Evolutionary conservation across 306 rosid genomes (phyloP), one percentile per base, ranked within the genome.

Genomic region (Cucumis melo): DNA sequence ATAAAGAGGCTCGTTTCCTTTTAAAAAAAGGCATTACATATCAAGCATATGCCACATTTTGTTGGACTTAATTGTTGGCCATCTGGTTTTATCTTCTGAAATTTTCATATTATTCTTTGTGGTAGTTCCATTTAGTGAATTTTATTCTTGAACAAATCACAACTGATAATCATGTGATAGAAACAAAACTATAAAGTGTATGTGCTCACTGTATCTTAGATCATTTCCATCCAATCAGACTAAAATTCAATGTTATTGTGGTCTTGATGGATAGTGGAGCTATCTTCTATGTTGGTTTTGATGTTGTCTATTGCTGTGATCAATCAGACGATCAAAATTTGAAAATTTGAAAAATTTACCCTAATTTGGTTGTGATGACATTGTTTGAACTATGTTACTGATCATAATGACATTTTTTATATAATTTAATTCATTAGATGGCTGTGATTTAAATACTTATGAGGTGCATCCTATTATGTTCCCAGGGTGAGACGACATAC

Each of bases 401-500:
- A 68, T 68, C 56, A 68, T 21, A 12, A 44, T 44, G 50, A 5
- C 36, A 68, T 7, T 19, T 3, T 12, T 21, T 1, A 20, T n/a
- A n/a, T 55, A 39, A 20, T 44, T 42, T 68, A 68, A 68, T 41
- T 10, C 75, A 41, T 21, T 44, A 20, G 38, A 68, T 44, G n/a
- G 1, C n/a, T 68, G 7, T 68, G 4, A 44, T 11, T n/a, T 67
- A 44, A 23, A 68, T 68, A 68, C 74, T 42, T 41, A 20, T 41
- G 20, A 12, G 55, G 34, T 68, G 10, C 38, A 68, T 68, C 34
- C 34, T 20, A 44, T n/a, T 38, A 21, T 77, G 61, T 15, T 74
- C 67, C 60, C 86, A 87, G 91, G 79, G 84, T 85, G 79, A 83
- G 80, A 44, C 84, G 89, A 8, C 91, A 85, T 63, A 81, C 91